A percentile compares a stretch with the other conserved stretches of the same genome.
These are phyloP conservation scores for Panus rudis DNA, from an alignment of 768 basidiomycete species.

Conservation along the genomic window DNA sequence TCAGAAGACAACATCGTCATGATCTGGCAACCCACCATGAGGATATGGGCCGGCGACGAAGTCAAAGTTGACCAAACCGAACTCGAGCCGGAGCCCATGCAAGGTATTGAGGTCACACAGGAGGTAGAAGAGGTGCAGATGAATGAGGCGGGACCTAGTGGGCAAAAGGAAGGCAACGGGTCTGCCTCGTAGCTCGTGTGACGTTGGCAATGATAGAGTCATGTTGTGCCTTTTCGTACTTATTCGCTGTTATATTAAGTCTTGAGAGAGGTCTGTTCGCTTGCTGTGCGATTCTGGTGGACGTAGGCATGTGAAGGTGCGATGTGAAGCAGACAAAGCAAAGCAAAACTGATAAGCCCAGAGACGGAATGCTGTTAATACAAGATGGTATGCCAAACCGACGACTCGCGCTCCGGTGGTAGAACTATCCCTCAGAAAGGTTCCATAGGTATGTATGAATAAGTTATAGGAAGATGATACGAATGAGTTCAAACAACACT, in stretches of 20 bases:
- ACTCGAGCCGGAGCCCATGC: slow-evolving; percentile 74
- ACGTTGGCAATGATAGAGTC: not conserved
- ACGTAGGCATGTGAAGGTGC: no score
- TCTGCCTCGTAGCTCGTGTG: not conserved
- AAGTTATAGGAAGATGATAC: slow-evolving; percentile 56
- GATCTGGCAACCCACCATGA: slow-evolving; percentile 96
- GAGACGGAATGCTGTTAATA: slow-evolving; percentile 1
- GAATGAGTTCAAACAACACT: slow-evolving; percentile 72
- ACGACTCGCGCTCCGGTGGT: not conserved
- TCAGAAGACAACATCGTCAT: slow-evolving; percentile 96
- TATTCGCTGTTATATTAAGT: no score
- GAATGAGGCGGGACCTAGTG: no score
- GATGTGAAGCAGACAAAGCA: no score
- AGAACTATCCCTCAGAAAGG: no score
- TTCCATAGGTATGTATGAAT: no score
- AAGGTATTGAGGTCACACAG: slow-evolving; percentile 51
- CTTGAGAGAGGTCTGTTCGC: no score
- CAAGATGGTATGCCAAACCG: not conserved
- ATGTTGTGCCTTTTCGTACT: no score
- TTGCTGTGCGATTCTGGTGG: no score
- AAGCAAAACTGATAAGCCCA: no score
- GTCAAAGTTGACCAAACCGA: slow-evolving; percentile 81
- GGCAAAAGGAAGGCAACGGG: no score
- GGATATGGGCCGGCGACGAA: slow-evolving; percentile 88
- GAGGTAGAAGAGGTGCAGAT: slow-evolving; percentile 13